Percentiles rank a stretch among this genome's conserved stretches.
These are phyloP conservation scores for Phytopythium chamaehyphon DNA, from an alignment of 352 stramenopile genomes.

Conservation along the genomic window DNA sequence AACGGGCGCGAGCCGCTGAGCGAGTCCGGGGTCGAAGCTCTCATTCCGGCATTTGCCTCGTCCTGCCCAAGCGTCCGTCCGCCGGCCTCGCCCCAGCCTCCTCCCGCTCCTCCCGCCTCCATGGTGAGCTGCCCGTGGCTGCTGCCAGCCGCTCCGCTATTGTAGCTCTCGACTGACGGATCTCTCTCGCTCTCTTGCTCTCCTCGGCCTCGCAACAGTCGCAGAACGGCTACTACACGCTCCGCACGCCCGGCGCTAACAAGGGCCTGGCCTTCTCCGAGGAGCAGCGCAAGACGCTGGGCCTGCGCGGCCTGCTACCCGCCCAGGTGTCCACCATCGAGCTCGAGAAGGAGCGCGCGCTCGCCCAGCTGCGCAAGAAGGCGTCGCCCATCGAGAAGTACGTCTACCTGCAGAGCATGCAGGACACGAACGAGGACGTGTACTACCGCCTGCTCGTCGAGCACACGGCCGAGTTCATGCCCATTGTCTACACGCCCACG, in stretches of 20 bases:
- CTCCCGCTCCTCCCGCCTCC: neutral
- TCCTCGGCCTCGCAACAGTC: neutral
- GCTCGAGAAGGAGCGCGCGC: conserved; percentile 86
- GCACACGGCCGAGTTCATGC: conserved; percentile 91
- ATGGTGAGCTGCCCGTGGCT: conserved; percentile 6
- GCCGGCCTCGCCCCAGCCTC: neutral
- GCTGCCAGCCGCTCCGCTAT: neutral
- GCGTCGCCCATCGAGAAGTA: conserved; percentile 91
- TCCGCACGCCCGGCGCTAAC: conserved; percentile 89
- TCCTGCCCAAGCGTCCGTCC: conserved; percentile 5
- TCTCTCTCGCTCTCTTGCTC: neutral
- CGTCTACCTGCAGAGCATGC: conserved; percentile 89
- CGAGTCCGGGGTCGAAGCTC: too few species aligned
- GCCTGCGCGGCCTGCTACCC: conserved; percentile 91
- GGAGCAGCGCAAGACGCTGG: conserved; percentile 83
- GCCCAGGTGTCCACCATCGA: conserved; percentile 76
- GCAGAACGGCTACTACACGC: conserved; percentile 46
- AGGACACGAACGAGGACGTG: conserved; percentile 88
- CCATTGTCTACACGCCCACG: conserved; percentile 97
- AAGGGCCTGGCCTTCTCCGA: conserved; percentile 93
- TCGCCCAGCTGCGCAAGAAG: conserved; percentile 83
- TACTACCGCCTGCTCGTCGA: conserved; percentile 91
- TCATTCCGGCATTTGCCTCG: conserved; percentile 27
- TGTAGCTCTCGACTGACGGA: neutral
- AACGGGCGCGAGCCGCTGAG: neutral